Evolutionary conservation across 2,329 filamentous ascomycete species (phyloP), one percentile per base, ranked within the genome.

Genomic region (Chaetothyriales sp.): DNA sequence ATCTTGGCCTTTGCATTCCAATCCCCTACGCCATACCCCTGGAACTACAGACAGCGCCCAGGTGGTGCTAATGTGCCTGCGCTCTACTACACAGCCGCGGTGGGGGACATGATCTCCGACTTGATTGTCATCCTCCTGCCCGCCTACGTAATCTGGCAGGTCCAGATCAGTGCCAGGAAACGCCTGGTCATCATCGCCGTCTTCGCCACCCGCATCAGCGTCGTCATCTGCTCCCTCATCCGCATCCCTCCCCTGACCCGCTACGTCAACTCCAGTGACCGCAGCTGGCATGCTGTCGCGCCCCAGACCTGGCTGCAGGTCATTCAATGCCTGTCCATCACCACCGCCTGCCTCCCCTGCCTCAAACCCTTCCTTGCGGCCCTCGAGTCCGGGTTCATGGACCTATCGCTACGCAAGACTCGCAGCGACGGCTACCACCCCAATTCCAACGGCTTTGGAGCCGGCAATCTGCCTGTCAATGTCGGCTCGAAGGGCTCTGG

Each of bases 1-100:
- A 44, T 57, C 44, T 42, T 60, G 20, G 46, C 51, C 20, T 53
- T 60, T 32, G 53, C 56, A 4, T 55, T 60, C 43, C 59, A 61
- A 51, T 61, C 59, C 44, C 49, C 43, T 39, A 25, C 44, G 10
- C 49, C 49, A n/a, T 32, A 20, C 36, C 19, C 43, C 12, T 50
- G 49, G 49, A 44, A 50, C 43, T 50, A 50, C 32, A 43, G n/a
- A 32, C 19, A 47, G 25, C 46, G 43, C 43, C 18, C 43, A 18
- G 43, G 45, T 15, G 45, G 26, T 10, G 49, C 47, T n/a, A 47
- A 50, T 43, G 19, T 18, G n/a, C 43, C 49, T 36, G 49, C 25
- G 18, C 46, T 51, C 19, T 47, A 48, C 46, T 48, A 51, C 18
- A 43, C 49, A 22, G 10, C 48, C 39, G 39, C 42, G 20, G 49